A percentile compares a stretch with the other conserved stretches of the same genome.
phyloP scores from a whole-genome alignment of 1,139 yeast genomes.

The Sugiyamaella novakii region DNA sequence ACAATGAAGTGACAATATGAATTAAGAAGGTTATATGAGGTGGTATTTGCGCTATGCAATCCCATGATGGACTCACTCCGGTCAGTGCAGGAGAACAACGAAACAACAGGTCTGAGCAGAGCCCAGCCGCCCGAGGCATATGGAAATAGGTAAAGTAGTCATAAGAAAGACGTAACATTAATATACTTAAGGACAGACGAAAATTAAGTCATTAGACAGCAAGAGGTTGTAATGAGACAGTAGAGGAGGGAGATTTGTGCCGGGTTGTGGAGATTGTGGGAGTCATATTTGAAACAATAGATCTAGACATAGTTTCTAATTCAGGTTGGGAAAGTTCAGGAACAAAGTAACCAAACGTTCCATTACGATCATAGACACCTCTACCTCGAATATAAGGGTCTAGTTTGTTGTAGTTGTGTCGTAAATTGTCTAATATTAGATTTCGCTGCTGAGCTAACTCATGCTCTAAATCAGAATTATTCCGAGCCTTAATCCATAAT shows the following conservation, averaged over 20 bases:
- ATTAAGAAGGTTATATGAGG: too few species aligned
- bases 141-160: neutral
- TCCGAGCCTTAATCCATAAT: slow-evolving; percentile 59
- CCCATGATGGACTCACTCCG: too few species aligned
- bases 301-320: neutral
- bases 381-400: slow-evolving; percentile 77
- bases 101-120: too few species aligned
- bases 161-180: neutral
- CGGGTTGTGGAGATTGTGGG: too few species aligned
- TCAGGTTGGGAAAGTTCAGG: slow-evolving; percentile 19
- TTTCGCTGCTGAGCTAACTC: slow-evolving; percentile 48
- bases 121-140: too few species aligned
- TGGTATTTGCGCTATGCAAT: too few species aligned
- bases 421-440: slow-evolving; percentile 50
- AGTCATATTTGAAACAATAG: too few species aligned
- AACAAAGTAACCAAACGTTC: slow-evolving; percentile 42
- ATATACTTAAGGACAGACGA: neutral
- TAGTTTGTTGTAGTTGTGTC: slow-evolving; percentile 57
- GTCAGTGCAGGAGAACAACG: too few species aligned
- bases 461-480: slow-evolving; percentile 49
- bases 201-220: too few species aligned
- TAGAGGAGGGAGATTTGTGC: too few species aligned
- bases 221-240: too few species aligned
- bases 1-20: too few species aligned
- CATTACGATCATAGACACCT: slow-evolving; percentile 64